Evolutionary conservation across 352 stramenopile species (phyloP).

Genomic region (Phytophthora tentaculata): DNA sequence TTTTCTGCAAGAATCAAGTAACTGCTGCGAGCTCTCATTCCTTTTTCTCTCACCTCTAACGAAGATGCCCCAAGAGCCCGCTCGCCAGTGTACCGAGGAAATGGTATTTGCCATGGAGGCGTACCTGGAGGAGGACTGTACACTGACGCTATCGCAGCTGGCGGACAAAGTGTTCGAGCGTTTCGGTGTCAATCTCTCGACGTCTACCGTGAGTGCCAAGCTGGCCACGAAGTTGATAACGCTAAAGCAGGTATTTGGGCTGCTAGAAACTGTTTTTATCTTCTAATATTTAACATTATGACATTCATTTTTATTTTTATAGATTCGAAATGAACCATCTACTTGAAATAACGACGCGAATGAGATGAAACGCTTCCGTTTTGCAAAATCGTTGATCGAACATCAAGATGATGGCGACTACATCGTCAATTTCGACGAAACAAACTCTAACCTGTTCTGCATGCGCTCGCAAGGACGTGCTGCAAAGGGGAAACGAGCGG

Average conservation of each 20-base stretch:
- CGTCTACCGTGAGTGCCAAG: background rate
- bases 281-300: background rate
- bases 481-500: background rate
- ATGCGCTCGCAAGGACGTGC: constrained; percentile 7
- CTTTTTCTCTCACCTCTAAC: background rate
- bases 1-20: no score
- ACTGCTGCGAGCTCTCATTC: no score
- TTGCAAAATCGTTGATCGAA: background rate
- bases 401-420: constrained; percentile 3
- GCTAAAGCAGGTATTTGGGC: background rate
- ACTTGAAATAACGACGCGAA: background rate
- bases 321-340: background rate
- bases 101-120: background rate
- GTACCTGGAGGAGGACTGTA: background rate
- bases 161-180: background rate
- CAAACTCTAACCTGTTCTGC: constrained; percentile 13
- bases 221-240: background rate
- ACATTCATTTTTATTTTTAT: background rate
- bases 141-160: background rate
- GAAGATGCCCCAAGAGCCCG: background rate
- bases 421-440: constrained; percentile 11
- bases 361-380: background rate
- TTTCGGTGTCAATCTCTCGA: background rate
- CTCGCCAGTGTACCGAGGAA: background rate
- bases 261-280: background rate